Conservation (phyloP, 2,329 filamentous ascomycete species). For the Leptographium procerum region DNA sequence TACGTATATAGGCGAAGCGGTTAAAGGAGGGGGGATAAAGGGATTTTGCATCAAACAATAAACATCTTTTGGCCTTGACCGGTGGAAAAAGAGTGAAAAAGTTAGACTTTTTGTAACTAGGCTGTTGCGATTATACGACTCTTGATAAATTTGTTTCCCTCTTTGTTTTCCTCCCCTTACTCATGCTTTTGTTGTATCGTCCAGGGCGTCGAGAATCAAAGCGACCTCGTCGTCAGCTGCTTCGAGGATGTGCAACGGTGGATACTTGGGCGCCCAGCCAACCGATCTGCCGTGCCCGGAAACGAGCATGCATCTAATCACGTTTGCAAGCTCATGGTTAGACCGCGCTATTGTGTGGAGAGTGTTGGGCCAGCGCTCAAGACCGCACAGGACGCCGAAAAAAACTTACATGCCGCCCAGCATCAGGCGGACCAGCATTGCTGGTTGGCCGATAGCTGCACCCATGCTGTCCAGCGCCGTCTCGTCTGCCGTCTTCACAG, state of each 20-base stretch:
- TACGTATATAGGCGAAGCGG: neutral
- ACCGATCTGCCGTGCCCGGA: slow-evolving; percentile 28
- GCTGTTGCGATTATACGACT: too few relatives aligned
- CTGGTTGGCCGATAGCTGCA: slow-evolving; percentile 21
- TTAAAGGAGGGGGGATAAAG: neutral
- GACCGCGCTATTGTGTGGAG: too few relatives aligned
- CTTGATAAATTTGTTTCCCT: too few relatives aligned
- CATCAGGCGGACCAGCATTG: slow-evolving; percentile 25
- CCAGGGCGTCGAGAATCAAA: slow-evolving; percentile 19
- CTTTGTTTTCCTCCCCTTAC: neutral
- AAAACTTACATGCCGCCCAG: slow-evolving; percentile 24
- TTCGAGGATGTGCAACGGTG: slow-evolving; percentile 33
- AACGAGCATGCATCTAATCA: slow-evolving; percentile 29
- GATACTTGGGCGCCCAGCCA: slow-evolving; percentile 33
- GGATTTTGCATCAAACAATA: neutral
- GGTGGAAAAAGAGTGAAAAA: too few relatives aligned
- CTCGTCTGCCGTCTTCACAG: slow-evolving; percentile 24
- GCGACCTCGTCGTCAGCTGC: slow-evolving; percentile 33
- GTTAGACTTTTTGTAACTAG: too few relatives aligned
- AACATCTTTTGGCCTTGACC: neutral
- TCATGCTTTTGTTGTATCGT: neutral
- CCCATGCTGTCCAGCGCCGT: slow-evolving; percentile 28
- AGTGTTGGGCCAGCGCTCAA: too few relatives aligned
- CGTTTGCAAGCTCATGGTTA: neutral
- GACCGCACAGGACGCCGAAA: neutral